These are phyloP conservation scores for Pseudopyrenochaeta lycopersici DNA, from an alignment of 2,329 filamentous ascomycete genomes.

Conservation along the genomic window DNA sequence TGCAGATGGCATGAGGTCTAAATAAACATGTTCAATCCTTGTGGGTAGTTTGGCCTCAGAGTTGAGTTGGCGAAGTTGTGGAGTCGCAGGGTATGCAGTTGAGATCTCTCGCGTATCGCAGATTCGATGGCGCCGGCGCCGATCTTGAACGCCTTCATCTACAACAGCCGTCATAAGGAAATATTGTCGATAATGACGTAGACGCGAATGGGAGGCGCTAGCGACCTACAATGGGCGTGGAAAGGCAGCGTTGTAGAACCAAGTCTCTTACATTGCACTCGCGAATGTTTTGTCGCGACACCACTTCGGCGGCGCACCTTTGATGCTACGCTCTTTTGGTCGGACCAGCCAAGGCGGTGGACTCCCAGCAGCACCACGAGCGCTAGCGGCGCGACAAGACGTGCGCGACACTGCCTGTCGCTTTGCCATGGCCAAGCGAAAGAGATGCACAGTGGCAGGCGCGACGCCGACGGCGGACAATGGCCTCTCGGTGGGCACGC, in stretches of 20 bases:
- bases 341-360: conserved; percentile 22
- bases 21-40: too few species aligned
- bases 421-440: conserved; percentile 42
- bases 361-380: conserved; percentile 18
- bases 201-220: conserved; percentile 31
- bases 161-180: conserved; percentile 19
- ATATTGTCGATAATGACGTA: conserved; percentile 28
- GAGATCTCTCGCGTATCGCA: conserved; percentile 11
- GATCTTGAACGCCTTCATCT: not conserved
- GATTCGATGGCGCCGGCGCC: conserved; percentile 3
- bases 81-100: not conserved
- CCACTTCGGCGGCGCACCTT: conserved; percentile 20
- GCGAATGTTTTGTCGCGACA: conserved; percentile 7
- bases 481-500: conserved; percentile 15
- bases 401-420: conserved; percentile 9
- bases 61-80: conserved; percentile 5
- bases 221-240: conserved; percentile 19
- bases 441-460: conserved; percentile 35
- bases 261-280: conserved; percentile 2
- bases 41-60: not conserved
- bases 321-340: conserved; percentile 40
- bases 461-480: conserved; percentile 17
- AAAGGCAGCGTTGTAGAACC: conserved; percentile 12
- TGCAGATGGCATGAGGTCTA: too few species aligned
- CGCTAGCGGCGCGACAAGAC: conserved; percentile 14